phyloP scores from a whole-genome alignment of 805 yeast genomes.

The Lachancea sp. region DNA sequence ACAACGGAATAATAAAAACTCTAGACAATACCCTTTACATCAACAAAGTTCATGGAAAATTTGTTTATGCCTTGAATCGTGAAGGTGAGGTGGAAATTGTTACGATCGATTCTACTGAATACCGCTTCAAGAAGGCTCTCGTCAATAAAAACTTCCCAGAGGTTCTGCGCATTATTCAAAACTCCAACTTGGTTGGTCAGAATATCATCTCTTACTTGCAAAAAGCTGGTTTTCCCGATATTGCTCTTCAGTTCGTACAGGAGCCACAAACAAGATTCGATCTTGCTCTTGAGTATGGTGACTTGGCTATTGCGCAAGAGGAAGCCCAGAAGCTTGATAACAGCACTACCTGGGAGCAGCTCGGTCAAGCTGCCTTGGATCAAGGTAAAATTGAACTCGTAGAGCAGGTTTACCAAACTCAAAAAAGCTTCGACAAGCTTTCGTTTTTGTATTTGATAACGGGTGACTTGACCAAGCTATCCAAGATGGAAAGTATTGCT shows the following conservation, averaged over 20 bases:
- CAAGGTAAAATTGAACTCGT: conserved; percentile 86
- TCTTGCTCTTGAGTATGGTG: conserved; percentile 89
- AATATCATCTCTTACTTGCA: conserved; percentile 92
- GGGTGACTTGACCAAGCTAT: conserved; percentile 70
- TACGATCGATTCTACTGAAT: conserved; percentile 91
- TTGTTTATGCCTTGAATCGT: conserved; percentile 77
- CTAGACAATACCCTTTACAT: conserved; percentile 83
- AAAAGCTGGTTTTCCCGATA: conserved; percentile 93
- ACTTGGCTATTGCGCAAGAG: conserved; percentile 74
- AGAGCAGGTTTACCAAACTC: conserved; percentile 84
- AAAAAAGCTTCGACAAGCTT: conserved; percentile 78
- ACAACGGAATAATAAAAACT: conserved; percentile 89
- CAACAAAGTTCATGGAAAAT: conserved; percentile 59
- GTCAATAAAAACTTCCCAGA: conserved; percentile 86
- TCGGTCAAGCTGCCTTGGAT: conserved; percentile 77
- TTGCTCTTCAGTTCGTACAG: conserved; percentile 93
- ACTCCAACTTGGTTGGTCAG: conserved; percentile 92
- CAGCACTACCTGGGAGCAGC: conserved; percentile 66
- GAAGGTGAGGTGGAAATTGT: conserved; percentile 75
- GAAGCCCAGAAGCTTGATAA: conserved; percentile 78
- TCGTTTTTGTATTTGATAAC: conserved; percentile 81
- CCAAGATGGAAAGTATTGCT: conserved; percentile 84
- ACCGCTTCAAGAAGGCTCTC: conserved; percentile 88
- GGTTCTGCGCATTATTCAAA: conserved; percentile 80
- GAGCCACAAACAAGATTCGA: conserved; percentile 96